Conservation (phyloP, 2,329 filamentous ascomycete genomes). For the Penicillium sp. region DNA sequence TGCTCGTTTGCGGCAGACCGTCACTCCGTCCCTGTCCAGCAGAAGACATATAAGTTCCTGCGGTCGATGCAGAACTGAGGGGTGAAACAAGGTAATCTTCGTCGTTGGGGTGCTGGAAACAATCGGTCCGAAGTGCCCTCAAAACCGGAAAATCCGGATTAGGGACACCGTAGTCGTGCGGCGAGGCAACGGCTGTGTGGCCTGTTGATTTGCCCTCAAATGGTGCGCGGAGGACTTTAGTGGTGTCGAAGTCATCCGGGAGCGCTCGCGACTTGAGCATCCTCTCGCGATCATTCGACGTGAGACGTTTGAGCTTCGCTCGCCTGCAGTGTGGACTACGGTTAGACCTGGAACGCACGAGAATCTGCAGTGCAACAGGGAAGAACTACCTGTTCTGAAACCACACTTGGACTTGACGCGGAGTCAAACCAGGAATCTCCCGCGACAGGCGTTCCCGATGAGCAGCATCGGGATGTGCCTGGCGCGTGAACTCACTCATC, state of each 20-base stretch:
- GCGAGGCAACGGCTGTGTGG: slow-evolving; percentile 50
- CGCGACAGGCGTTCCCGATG: slow-evolving; percentile 82
- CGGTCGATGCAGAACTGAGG: slow-evolving; percentile 35
- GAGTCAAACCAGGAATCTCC: slow-evolving; percentile 87
- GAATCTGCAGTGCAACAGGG: not conserved
- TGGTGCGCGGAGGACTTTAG: slow-evolving; percentile 56
- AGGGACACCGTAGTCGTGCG: slow-evolving; percentile 40
- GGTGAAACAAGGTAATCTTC: slow-evolving; percentile 42
- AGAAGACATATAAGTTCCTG: slow-evolving; percentile 36
- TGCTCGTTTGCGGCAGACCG: slow-evolving; percentile 26
- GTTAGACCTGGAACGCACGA: slow-evolving; percentile 12
- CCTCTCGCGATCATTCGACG: slow-evolving; percentile 59
- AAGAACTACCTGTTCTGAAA: slow-evolving; percentile 85
- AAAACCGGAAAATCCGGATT: slow-evolving; percentile 37
- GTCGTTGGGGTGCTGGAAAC: slow-evolving; percentile 32
- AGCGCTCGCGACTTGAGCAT: slow-evolving; percentile 60
- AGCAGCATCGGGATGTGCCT: slow-evolving; percentile 88
- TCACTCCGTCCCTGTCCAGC: slow-evolving; percentile 30
- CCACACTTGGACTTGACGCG: slow-evolving; percentile 94
- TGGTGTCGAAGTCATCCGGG: slow-evolving; percentile 60
- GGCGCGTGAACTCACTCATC: slow-evolving; percentile 94
- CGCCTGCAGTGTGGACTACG: slow-evolving; percentile 41
- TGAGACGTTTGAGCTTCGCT: slow-evolving; percentile 61
- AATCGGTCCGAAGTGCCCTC: slow-evolving; percentile 36
- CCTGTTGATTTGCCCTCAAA: slow-evolving; percentile 48